These are phyloP conservation scores for Paecilomyces niveus DNA, from an alignment of 2,329 filamentous ascomycete genomes.

Conservation along the genomic window DNA sequence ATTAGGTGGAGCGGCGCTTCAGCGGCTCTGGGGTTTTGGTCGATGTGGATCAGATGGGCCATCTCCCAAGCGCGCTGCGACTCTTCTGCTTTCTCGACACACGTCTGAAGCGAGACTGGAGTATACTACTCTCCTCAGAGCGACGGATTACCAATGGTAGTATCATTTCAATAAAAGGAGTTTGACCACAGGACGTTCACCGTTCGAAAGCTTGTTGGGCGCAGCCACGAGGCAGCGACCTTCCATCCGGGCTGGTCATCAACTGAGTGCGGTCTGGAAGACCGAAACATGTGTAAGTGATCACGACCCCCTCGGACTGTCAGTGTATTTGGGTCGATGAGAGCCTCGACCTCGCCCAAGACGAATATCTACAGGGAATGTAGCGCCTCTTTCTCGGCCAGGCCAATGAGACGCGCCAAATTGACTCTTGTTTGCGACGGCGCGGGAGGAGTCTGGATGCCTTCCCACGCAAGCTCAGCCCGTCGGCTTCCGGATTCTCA, in stretches of 20 bases:
- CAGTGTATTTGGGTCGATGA: slow-evolving; percentile 9
- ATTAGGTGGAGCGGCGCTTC: not conserved
- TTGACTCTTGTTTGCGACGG: not conserved
- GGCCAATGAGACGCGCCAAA: not conserved
- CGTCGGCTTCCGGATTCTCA: not conserved
- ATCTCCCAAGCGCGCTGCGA: not conserved
- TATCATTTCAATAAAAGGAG: not conserved
- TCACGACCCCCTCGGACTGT: not conserved
- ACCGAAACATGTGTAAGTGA: not conserved
- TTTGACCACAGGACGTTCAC: not conserved
- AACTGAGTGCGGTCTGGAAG: not conserved
- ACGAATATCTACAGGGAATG: slow-evolving; percentile 3
- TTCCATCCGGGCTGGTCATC: not conserved
- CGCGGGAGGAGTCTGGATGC: not conserved
- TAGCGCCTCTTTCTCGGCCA: not conserved
- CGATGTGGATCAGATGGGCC: not conserved
- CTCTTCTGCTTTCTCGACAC: not conserved
- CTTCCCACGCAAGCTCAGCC: not conserved
- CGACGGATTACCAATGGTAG: not conserved
- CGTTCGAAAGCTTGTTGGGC: not conserved
- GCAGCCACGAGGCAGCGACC: not conserved
- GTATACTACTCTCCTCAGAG: not conserved
- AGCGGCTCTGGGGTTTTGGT: not conserved
- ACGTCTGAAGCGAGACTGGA: not conserved
- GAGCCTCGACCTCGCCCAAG: slow-evolving; percentile 14